Evolutionary conservation across 768 basidiomycete genomes (phyloP).

Genomic region (Dentipellis sp.): DNA sequence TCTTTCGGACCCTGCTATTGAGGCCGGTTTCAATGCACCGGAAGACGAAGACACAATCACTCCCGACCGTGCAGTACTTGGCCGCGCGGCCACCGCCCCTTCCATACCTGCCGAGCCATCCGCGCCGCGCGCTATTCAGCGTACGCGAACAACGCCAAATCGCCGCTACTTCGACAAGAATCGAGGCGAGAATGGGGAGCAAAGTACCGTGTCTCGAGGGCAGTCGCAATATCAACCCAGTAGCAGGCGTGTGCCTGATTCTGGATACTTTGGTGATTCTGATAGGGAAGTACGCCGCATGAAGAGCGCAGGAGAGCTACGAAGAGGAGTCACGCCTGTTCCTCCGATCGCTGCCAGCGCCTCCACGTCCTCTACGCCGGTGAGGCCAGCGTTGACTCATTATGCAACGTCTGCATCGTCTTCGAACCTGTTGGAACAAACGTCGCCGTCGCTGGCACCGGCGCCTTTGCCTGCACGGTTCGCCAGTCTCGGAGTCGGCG

Average conservation of each 20-base stretch:
- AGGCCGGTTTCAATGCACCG: slow-evolving; percentile 29
- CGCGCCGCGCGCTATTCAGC: slow-evolving; percentile 26
- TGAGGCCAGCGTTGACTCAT: slow-evolving; percentile 35
- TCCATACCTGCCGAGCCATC: background rate
- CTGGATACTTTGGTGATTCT: slow-evolving; percentile 25
- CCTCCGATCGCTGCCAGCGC: slow-evolving; percentile 13
- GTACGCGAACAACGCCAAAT: slow-evolving; percentile 73
- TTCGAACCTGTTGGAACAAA: slow-evolving; percentile 47
- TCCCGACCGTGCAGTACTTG: slow-evolving; percentile 46
- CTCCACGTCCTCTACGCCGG: slow-evolving; percentile 23
- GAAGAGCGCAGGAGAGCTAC: slow-evolving; percentile 82
- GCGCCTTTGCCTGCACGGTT: slow-evolving; percentile 37
- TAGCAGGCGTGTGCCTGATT: slow-evolving; percentile 25
- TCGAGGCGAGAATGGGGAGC: slow-evolving; percentile 7
- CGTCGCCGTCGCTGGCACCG: slow-evolving; percentile 25
- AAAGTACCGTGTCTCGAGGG: slow-evolving; percentile 1
- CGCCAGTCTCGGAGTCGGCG: slow-evolving; percentile 52
- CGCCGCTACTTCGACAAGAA: slow-evolving; percentile 24
- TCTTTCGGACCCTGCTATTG: slow-evolving; percentile 39
- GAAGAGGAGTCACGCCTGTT: slow-evolving; percentile 30
- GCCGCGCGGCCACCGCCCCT: slow-evolving; percentile 44
- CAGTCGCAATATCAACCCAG: slow-evolving; percentile 1
- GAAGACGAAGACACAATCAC: slow-evolving; percentile 74
- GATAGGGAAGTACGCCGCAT: slow-evolving; percentile 30
- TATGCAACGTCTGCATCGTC: slow-evolving; percentile 60